A percentile compares a stretch with the other conserved stretches of the same genome.
These are phyloP conservation scores for Saturnispora silvae DNA, from an alignment of 805 yeast genomes.

Conservation along the genomic window DNA sequence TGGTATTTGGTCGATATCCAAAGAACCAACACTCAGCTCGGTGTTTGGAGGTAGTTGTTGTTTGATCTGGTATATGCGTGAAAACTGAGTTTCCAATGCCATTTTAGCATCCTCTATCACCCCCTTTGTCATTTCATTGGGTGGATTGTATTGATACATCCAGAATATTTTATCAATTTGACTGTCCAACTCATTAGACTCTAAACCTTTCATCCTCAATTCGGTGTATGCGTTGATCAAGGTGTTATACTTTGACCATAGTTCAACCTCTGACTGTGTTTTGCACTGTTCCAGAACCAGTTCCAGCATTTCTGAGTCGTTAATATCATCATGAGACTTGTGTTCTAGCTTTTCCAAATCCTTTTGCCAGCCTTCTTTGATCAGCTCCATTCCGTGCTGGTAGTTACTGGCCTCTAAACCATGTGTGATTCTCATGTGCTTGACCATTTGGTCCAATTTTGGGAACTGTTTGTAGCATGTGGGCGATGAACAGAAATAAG, in stretches of 20 bases:
- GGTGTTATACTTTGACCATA: constrained; percentile 9
- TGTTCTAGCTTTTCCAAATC: background rate
- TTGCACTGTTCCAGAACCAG: constrained; percentile 7
- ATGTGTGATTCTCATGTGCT: constrained; percentile 55
- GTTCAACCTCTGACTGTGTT: constrained; percentile 2
- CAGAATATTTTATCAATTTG: constrained; percentile 11
- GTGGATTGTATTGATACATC: background rate
- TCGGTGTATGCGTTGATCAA: constrained; percentile 11
- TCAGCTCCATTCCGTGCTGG: constrained; percentile 15
- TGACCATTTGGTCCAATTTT: constrained; percentile 50
- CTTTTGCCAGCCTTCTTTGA: constrained; percentile 7
- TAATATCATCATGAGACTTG: background rate
- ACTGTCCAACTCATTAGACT: constrained; percentile 2
- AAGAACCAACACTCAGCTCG: background rate
- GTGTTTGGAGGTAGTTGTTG: constrained; percentile 10
- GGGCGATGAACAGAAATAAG: constrained; percentile 54
- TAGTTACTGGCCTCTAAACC: constrained; percentile 29
- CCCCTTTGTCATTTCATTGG: constrained; percentile 1
- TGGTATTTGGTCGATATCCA: constrained; percentile 6
- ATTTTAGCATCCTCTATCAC: constrained; percentile 9
- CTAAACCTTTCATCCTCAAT: constrained; percentile 5
- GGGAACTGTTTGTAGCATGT: constrained; percentile 55
- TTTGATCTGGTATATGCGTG: constrained; percentile 5
- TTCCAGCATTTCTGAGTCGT: constrained; percentile 1
- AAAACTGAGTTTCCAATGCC: constrained; percentile 8